Conservation (phyloP, 2,329 filamentous ascomycete species). For the Dactylonectria macrodidyma region DNA sequence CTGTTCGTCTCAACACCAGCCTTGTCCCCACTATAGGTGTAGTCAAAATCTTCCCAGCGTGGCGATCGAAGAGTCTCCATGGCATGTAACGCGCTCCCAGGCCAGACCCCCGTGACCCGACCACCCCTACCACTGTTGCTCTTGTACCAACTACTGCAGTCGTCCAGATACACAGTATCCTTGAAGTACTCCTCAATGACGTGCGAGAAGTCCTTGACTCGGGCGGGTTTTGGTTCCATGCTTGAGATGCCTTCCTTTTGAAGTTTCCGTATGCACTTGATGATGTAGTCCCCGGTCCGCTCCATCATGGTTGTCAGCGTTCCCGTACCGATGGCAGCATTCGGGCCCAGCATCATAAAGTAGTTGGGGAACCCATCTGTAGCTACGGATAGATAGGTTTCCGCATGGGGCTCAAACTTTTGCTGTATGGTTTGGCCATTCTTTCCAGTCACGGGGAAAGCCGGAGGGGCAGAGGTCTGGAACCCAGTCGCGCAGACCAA, state of each 20-base stretch:
- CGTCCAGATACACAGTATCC: slow-evolving; percentile 5
- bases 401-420: not conserved
- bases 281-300: not conserved
- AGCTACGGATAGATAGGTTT: slow-evolving; percentile 5
- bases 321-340: slow-evolving; percentile 6
- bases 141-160: slow-evolving; percentile 23
- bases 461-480: not conserved
- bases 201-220: not conserved
- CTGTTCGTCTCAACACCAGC: not conserved
- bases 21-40: not conserved
- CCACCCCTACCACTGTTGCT: not conserved
- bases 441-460: slow-evolving; percentile 6
- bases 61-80: slow-evolving; percentile 4
- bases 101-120: slow-evolving; percentile 10
- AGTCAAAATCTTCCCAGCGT: slow-evolving; percentile 17
- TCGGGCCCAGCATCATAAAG: slow-evolving; percentile 9
- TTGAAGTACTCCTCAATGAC: slow-evolving; percentile 10
- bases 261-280: slow-evolving; percentile 13
- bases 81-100: slow-evolving; percentile 11
- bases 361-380: slow-evolving; percentile 14
- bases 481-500: slow-evolving; percentile 20
- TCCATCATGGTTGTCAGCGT: slow-evolving; percentile 8
- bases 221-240: slow-evolving; percentile 2
- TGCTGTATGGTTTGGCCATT: not conserved
- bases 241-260: slow-evolving; percentile 2